These are phyloP conservation scores for Neurospora terricola DNA, from an alignment of 495 filamentous ascomycete genomes.

Conservation along the genomic window DNA sequence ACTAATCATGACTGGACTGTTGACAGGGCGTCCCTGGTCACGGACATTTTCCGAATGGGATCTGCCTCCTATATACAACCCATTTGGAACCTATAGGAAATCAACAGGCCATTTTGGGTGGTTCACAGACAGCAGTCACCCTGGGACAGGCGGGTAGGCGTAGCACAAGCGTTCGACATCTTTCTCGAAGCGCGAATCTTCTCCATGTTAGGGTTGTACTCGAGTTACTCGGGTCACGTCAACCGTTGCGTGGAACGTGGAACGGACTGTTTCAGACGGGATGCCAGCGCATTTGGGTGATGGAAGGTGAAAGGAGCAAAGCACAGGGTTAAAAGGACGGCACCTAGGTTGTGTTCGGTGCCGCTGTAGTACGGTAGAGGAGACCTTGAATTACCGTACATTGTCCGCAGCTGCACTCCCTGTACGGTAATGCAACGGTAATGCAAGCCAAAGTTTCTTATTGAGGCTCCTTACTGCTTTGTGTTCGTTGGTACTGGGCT, in stretches of 20 bases:
- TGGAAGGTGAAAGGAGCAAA: background rate
- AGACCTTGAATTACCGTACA: too few relatives aligned
- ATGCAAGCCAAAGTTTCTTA: too few relatives aligned
- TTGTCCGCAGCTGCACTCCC: background rate
- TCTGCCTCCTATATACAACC: background rate
- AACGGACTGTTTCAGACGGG: background rate
- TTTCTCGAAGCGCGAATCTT: background rate
- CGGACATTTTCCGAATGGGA: background rate
- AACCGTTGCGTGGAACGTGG: background rate
- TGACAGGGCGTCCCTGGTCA: background rate
- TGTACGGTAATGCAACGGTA: too few relatives aligned
- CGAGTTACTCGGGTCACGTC: background rate
- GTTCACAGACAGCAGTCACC: background rate
- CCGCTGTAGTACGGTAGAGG: too few relatives aligned
- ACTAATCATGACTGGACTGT: background rate
- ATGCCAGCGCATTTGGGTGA: background rate
- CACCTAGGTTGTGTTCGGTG: background rate
- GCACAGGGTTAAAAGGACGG: background rate
- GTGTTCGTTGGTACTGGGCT: too few relatives aligned
- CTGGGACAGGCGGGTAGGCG: background rate
- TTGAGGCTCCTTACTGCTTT: too few relatives aligned
- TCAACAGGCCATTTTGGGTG: background rate
- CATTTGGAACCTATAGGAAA: background rate
- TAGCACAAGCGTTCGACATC: background rate
- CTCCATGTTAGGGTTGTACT: background rate